Base-by-base conservation (phyloP, 140 eudicot species). In the Flaveria floridana region DNA sequence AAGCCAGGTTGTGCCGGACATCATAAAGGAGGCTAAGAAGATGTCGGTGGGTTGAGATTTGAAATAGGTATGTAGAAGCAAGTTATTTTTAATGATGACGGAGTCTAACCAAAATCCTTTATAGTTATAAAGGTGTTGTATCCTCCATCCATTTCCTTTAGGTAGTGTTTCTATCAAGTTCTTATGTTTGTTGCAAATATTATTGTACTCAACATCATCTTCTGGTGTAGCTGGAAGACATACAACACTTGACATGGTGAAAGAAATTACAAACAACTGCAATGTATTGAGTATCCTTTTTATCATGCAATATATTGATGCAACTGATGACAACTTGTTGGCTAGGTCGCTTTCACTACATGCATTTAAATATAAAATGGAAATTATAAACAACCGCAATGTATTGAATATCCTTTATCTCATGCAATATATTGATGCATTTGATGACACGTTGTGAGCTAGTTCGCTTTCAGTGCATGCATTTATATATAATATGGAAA, bases 1-100 rank as follows among this genome's bases (percentile, higher is more conserved):
- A 30, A 30, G 37, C 37, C 37, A 74, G 20, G 87, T 80, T 0
- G 87, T 84, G 23, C 87, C 87, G 4, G 68, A 75, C n/a, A 71
- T 84, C 7, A 69, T 41, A 30, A 25, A 71, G n/a, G 69, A 65
- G 41, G 73, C 79, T 8, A 84, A 58, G 13, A 79, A 46, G 23
- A 80, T 66, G 48, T 83, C 82, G 0, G 67, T 39, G 9, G 81
- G 74, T 6, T 57, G 70, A n/a, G 85, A 63, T 37, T 65, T 59
- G 76, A 84, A 84, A 59, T 76, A 78, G 46, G 62, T n/a, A 23
- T 83, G 82, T 13, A 63, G 55, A 58, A 68, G 44, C 2, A 82
- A 4, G 13, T 56, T 14, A 14, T 37, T 65, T 69, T 72, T 51
- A 1, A 81, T 15, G 56, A 2, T 2, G 9, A n/a, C 1, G 61